phyloP scores from a whole-genome alignment of 1,284 basidiomycete genomes.

The Athelia psychrophila region DNA sequence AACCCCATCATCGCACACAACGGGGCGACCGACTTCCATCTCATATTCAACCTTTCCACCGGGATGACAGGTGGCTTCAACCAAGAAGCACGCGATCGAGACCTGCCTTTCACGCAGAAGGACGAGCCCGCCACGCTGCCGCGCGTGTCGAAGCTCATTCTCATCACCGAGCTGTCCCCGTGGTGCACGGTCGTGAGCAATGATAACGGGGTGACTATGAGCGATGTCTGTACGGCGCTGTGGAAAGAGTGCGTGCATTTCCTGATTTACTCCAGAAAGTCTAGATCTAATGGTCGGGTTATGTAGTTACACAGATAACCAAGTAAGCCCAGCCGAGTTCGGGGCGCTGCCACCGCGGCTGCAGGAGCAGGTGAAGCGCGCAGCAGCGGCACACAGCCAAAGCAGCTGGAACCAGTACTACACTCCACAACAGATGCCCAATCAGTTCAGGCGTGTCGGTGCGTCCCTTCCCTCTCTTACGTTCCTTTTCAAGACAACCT shows the following conservation, averaged over 20 bases:
- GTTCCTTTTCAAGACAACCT: background rate
- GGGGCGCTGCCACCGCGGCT: slow-evolving; percentile 52
- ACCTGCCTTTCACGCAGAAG: slow-evolving; percentile 60
- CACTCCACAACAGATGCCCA: slow-evolving; percentile 38
- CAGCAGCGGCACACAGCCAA: slow-evolving; percentile 41
- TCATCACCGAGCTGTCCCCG: slow-evolving; percentile 70
- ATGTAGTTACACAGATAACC: slow-evolving; percentile 64
- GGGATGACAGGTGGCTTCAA: slow-evolving; percentile 64
- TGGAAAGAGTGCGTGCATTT: slow-evolving; percentile 63
- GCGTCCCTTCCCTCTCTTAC: too few species aligned
- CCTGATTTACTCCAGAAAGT: background rate
- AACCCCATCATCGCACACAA: slow-evolving; percentile 63
- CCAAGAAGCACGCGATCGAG: slow-evolving; percentile 51
- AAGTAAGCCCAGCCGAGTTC: slow-evolving; percentile 66
- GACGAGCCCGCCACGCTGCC: slow-evolving; percentile 80
- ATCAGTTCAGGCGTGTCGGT: slow-evolving; percentile 57
- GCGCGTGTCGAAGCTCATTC: slow-evolving; percentile 66
- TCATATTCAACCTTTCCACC: slow-evolving; percentile 68
- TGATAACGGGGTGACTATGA: slow-evolving; percentile 67
- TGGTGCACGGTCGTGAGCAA: slow-evolving; percentile 81
- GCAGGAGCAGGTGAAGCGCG: slow-evolving; percentile 68
- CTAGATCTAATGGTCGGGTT: background rate
- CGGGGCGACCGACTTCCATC: slow-evolving; percentile 47
- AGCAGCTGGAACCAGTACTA: slow-evolving; percentile 44
- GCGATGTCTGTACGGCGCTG: slow-evolving; percentile 62